Conservation (phyloP, 345 rosid genomes). For the Durio zibethinus region DNA sequence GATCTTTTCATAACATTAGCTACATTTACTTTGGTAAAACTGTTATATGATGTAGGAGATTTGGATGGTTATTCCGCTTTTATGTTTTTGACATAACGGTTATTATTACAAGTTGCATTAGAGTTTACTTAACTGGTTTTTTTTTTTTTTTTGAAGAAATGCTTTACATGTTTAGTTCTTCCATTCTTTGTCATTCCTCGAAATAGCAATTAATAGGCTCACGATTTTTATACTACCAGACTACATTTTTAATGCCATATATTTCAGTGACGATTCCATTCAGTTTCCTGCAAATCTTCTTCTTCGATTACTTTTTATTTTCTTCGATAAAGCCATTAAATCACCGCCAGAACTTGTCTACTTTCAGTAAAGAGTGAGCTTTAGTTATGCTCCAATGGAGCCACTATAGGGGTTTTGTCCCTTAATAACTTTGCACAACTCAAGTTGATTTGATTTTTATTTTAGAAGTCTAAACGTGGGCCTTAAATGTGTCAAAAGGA, state of each 20-base stretch:
- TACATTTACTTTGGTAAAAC: background rate
- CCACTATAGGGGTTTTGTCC: background rate
- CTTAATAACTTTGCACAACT: background rate
- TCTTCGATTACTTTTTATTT: background rate
- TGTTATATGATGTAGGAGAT: background rate
- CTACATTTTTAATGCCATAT: background rate
- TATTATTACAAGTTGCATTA: background rate
- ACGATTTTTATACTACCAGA: background rate
- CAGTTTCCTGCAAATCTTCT: background rate
- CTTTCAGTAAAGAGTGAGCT: background rate
- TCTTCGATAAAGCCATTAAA: background rate
- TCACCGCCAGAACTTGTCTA: background rate
- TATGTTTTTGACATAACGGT: background rate
- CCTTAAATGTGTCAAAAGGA: background rate
- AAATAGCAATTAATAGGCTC: background rate
- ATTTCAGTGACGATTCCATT: background rate
- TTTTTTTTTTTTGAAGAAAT: too few species aligned
- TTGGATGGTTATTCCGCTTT: background rate
- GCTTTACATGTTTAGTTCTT: too few species aligned
- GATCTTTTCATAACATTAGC: conserved; percentile 22
- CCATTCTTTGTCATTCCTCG: background rate
- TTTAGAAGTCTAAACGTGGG: background rate
- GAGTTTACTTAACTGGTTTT: background rate
- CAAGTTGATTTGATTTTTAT: background rate
- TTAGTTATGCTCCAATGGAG: background rate